Percentiles rank a stretch among this genome's conserved stretches.
Conservation (phyloP, 2,329 filamentous ascomycete species). For the Exophiala calicioides region DNA sequence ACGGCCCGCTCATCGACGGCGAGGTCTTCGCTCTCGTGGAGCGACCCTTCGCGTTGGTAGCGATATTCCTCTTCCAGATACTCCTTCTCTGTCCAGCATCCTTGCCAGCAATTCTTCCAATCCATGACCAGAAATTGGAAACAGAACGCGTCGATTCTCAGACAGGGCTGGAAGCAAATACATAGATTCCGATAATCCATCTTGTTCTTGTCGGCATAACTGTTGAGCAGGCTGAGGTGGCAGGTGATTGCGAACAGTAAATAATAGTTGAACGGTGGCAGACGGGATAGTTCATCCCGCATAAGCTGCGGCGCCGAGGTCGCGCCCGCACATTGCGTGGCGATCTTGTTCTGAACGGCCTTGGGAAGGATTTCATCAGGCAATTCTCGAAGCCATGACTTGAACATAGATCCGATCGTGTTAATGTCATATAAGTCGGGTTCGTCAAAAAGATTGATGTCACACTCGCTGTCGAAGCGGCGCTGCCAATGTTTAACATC, state of each 20-base stretch:
- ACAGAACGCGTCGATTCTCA: constrained; percentile 93
- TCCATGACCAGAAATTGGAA: constrained; percentile 95
- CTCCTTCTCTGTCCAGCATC: constrained; percentile 84
- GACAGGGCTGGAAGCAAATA: constrained; percentile 95
- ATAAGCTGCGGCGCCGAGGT: constrained; percentile 81
- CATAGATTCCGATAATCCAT: constrained; percentile 96
- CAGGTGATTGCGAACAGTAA: constrained; percentile 96
- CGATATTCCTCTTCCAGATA: constrained; percentile 63
- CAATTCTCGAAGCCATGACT: constrained; percentile 92
- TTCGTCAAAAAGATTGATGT: constrained; percentile 87
- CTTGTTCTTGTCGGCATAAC: constrained; percentile 93
- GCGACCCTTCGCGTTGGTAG: constrained; percentile 33
- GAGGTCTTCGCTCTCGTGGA: constrained; percentile 28
- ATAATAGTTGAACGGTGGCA: constrained; percentile 98
- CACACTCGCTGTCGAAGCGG: constrained; percentile 80
- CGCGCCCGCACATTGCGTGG: constrained; percentile 74
- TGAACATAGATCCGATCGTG: constrained; percentile 93
- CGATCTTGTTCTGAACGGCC: constrained; percentile 74
- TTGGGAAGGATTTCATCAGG: constrained; percentile 93
- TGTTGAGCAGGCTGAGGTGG: constrained; percentile 86
- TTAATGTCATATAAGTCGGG: constrained; percentile 92
- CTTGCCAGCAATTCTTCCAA: constrained; percentile 96
- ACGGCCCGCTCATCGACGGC: constrained; percentile 57
- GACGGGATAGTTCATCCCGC: constrained; percentile 85
- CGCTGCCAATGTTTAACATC: constrained; percentile 93